Conservation (phyloP, 139 green algal genomes). For the Coccomyxa sp. region DNA sequence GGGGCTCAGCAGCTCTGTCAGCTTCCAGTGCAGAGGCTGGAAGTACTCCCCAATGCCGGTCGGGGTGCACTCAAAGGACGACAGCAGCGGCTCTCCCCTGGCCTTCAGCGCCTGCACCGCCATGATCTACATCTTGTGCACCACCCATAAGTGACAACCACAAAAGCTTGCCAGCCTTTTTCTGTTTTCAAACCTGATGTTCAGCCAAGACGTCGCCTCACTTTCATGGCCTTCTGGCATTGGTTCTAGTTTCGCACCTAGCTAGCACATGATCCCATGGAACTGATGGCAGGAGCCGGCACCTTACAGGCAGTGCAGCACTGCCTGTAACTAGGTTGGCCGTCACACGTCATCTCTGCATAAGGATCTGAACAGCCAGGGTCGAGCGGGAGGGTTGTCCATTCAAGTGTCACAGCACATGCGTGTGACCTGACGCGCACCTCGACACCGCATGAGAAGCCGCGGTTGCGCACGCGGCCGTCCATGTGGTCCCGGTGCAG, state of each 20-base stretch:
- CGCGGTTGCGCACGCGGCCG: slow-evolving; percentile 18
- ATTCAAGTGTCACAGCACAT: not conserved
- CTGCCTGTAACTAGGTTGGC: not conserved
- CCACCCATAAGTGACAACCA: not conserved
- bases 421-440: not conserved
- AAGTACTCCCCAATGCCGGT: slow-evolving; percentile 7
- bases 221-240: not conserved
- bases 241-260: not conserved
- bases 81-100: slow-evolving; percentile 40
- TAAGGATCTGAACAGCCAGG: not conserved
- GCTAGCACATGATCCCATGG: no score
- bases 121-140: no score
- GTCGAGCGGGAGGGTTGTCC: not conserved
- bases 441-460: slow-evolving; percentile 34
- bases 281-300: no score
- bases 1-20: not conserved
- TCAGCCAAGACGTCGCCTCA: not conserved
- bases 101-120: slow-evolving; percentile 11
- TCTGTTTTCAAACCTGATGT: not conserved
- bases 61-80: slow-evolving; percentile 16
- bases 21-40: not conserved
- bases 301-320: not conserved
- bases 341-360: not conserved
- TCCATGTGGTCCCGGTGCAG: slow-evolving; percentile 34
- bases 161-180: not conserved